Evolutionary conservation across 805 yeast genomes (phyloP), one percentile per base, ranked within the genome.

Genomic region (Candida palmyrensis): DNA sequence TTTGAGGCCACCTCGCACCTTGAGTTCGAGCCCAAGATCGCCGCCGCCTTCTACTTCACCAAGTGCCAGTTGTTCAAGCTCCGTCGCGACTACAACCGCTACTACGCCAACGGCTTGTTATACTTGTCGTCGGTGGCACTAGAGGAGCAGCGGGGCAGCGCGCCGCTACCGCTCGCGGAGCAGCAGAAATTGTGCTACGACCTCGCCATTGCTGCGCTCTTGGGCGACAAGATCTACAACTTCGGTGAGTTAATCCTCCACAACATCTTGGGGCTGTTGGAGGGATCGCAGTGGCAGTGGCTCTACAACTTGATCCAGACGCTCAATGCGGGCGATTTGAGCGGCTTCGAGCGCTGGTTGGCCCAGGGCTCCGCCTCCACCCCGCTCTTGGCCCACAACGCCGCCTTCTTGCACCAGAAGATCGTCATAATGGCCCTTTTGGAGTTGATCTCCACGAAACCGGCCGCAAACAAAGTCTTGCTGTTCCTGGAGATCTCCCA

Each of bases 211-310:
- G 79, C 95, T 20, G 97, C 97, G 0, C 65, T 92, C 39, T 69
- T 90, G 47, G 97, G 97, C 30, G 95, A 88, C 52, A 79, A 76
- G 49, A 85, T 90, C 47, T 92, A 87, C 68, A 92, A 90, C 63
- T 92, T 92, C 59, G 97, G 97, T 32, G 98, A 92, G 62, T 73
- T 92, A 42, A 72, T 92, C 40, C 77, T 88, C 55, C 97, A 90
- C 59, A 95, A 92, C 27, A 78, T 90, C 29, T 73, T 88, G 57
- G 53, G 64, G 26, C 57, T 67, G 25, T 69, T 82, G 26, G 62
- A 62, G 18, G 68, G 63, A 33, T 57, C 74, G 25, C 64, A 65
- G 28, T 75, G 75, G 55, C 57, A 62, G 23, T 87, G 96, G 95
- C 64, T 92, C 40, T 74, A 77, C 41, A 73, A 80, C 30, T 61